Percentiles rank a stretch among this genome's conserved stretches.
These are phyloP conservation scores for Phoma herbarum DNA, from an alignment of 2,329 filamentous ascomycete species.

Conservation along the genomic window DNA sequence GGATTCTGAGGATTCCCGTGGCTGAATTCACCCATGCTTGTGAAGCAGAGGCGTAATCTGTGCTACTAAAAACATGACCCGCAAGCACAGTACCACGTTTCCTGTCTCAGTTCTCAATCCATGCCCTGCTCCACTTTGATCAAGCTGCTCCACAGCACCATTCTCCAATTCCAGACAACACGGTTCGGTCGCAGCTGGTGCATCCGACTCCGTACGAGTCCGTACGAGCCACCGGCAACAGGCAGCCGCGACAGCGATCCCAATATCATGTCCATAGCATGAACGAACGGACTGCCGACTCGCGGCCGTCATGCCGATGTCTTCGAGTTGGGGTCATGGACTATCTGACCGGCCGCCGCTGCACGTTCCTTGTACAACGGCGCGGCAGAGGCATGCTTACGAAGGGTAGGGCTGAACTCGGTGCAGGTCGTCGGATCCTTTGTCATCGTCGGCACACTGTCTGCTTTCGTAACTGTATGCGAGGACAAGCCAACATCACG, in stretches of 20 bases:
- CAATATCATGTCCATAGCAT: background rate
- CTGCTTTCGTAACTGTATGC: conserved; percentile 8
- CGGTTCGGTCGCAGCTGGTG: background rate
- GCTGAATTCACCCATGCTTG: conserved; percentile 11
- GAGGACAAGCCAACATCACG: conserved; percentile 5
- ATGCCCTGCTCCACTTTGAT: conserved; percentile 7
- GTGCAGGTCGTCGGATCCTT: conserved; percentile 2
- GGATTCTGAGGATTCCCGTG: conserved; percentile 1
- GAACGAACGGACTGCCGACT: background rate
- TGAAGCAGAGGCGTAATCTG: conserved; percentile 6
- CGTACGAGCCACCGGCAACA: conserved; percentile 1
- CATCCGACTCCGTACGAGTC: conserved; percentile 4
- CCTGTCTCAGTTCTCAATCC: conserved; percentile 6
- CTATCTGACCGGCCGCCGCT: conserved; percentile 11
- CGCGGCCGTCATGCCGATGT: background rate
- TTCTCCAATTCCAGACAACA: conserved; percentile 3
- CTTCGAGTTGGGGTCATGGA: background rate
- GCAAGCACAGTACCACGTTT: conserved; percentile 18
- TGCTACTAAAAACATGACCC: conserved; percentile 8
- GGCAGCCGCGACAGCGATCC: conserved; percentile 5
- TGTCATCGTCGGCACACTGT: conserved; percentile 4
- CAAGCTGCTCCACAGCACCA: conserved; percentile 2
- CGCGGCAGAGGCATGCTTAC: conserved; percentile 16
- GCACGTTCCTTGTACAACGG: conserved; percentile 11
- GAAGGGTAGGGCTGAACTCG: conserved; percentile 12